Conservation (phyloP, 2,329 filamentous ascomycete genomes). For the Albifimbria verrucaria region DNA sequence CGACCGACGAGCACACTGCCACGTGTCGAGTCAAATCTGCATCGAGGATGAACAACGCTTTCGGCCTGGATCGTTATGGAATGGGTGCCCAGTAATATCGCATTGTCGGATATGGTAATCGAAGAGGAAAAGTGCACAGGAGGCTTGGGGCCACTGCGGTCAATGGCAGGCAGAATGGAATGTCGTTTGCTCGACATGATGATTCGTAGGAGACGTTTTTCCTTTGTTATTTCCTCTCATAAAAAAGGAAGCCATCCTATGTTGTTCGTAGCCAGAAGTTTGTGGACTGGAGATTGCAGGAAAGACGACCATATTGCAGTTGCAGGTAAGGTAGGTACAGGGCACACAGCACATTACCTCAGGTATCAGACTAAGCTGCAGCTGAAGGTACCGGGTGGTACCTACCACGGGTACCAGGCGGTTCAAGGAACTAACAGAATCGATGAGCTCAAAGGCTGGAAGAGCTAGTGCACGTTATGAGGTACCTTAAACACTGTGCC, state of each 20-base stretch:
- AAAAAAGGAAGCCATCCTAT: too few species aligned
- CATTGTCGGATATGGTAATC: conserved; percentile 60
- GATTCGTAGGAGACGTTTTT: neutral
- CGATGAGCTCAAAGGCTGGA: conserved; percentile 20
- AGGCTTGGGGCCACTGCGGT: conserved; percentile 53
- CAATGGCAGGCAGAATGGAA: conserved; percentile 52
- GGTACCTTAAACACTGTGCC: conserved; percentile 5
- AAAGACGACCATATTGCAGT: neutral
- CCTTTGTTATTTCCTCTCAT: too few species aligned
- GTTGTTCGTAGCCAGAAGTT: neutral
- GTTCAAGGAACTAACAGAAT: conserved; percentile 9
- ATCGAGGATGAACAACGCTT: conserved; percentile 82
- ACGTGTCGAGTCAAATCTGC: conserved; percentile 71
- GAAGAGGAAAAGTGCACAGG: conserved; percentile 60
- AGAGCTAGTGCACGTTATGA: conserved; percentile 12
- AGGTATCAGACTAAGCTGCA: too few species aligned
- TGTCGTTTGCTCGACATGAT: conserved; percentile 48
- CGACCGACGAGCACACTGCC: conserved; percentile 79
- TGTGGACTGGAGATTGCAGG: neutral
- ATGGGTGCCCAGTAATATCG: conserved; percentile 66
- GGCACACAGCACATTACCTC: neutral
- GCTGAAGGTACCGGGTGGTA: too few species aligned
- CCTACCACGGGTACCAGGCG: neutral
- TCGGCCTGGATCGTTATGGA: conserved; percentile 76
- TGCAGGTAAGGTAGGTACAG: too few species aligned